phyloP scores from a whole-genome alignment of 768 basidiomycete species.

The button mushroom (Agaricus bisporus) region DNA sequence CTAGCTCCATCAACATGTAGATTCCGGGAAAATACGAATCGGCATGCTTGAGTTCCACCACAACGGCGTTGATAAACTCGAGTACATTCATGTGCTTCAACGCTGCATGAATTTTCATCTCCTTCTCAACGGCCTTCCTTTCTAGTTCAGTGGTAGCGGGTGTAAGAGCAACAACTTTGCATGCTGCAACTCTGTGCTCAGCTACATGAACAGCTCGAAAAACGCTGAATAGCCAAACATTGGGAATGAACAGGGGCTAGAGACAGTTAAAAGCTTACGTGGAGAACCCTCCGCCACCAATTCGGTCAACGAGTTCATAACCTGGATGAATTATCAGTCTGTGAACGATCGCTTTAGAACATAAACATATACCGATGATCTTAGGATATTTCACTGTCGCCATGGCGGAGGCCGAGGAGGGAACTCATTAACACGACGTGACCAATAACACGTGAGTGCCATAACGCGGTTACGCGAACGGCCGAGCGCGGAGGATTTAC shows the following conservation, averaged over 20 bases:
- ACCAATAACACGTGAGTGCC: too few species aligned
- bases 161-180: slow-evolving; percentile 73
- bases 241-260: not conserved
- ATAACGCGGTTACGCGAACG: too few species aligned
- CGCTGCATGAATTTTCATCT: slow-evolving; percentile 82
- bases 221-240: slow-evolving; percentile 45
- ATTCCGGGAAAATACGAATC: slow-evolving; percentile 67
- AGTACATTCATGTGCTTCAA: slow-evolving; percentile 79
- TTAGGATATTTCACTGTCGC: slow-evolving; percentile 4
- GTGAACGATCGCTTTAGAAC: too few species aligned
- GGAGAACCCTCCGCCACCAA: slow-evolving; percentile 15
- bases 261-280: slow-evolving; percentile 1
- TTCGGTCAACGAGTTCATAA: slow-evolving; percentile 9
- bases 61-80: slow-evolving; percentile 72
- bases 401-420: not conserved
- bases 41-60: slow-evolving; percentile 61
- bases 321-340: not conserved
- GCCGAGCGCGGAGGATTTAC: too few species aligned
- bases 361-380: slow-evolving; percentile 1
- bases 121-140: slow-evolving; percentile 82
- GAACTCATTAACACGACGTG: not conserved
- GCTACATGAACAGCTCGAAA: slow-evolving; percentile 73
- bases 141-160: slow-evolving; percentile 58
- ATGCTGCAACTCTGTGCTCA: slow-evolving; percentile 70
- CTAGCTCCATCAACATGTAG: slow-evolving; percentile 91